phyloP scores from a whole-genome alignment of 1,284 basidiomycete genomes.

The Phylloporus sp. region DNA sequence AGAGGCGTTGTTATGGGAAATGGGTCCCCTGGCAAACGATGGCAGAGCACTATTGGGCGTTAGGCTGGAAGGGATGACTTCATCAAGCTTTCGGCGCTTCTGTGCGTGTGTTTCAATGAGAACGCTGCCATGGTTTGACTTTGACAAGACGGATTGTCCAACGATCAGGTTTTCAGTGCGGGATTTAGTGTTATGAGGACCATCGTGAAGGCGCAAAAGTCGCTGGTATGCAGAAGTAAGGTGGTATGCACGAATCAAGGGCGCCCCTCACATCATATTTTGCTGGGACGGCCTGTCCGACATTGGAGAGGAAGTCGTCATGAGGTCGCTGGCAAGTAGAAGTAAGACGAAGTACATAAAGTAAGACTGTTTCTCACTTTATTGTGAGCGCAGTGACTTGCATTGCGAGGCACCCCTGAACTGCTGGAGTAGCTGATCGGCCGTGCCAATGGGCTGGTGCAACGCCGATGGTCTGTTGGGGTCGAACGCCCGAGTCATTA shows the following conservation, averaged over 20 bases:
- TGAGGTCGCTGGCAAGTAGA: too few relatives aligned
- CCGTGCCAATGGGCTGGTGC: too few relatives aligned
- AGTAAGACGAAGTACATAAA: too few relatives aligned
- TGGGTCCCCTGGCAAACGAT: conserved; percentile 5
- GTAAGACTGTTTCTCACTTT: too few relatives aligned
- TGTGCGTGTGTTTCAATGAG: conserved; percentile 10
- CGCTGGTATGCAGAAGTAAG: conserved; percentile 26
- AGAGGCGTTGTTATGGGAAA: not conserved
- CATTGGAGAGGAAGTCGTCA: too few relatives aligned
- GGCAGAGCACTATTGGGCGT: conserved; percentile 11
- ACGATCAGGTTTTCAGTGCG: conserved; percentile 35
- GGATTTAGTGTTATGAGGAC: not conserved
- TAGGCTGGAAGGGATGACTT: not conserved
- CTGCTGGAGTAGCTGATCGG: too few relatives aligned
- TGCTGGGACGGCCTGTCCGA: conserved; percentile 19
- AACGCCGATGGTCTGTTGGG: too few relatives aligned
- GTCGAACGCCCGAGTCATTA: too few relatives aligned
- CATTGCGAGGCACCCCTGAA: too few relatives aligned
- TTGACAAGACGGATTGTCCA: conserved; percentile 30
- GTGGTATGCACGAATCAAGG: conserved; percentile 1
- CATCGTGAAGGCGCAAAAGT: conserved; percentile 15
- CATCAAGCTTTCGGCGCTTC: conserved; percentile 38
- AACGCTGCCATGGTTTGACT: not conserved
- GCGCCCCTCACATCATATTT: conserved; percentile 25
- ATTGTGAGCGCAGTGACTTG: too few relatives aligned